Conservation (phyloP, 108 stramenopile genomes). For the Epithemia pelagica region DNA sequence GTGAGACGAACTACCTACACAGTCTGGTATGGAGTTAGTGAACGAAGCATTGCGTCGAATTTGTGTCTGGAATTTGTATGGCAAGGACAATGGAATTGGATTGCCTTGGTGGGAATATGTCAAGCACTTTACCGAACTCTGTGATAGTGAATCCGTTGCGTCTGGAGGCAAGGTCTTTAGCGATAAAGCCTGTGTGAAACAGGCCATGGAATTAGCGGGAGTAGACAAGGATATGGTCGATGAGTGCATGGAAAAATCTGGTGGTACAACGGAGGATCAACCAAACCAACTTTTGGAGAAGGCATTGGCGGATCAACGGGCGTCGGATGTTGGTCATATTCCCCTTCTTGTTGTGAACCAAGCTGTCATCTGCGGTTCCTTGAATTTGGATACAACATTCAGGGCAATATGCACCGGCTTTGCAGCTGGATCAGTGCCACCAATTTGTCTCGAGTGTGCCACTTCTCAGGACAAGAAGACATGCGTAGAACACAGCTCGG, state of each 20-base stretch:
- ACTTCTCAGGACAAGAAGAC: constrained; percentile 21
- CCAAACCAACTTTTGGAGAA: constrained; percentile 5
- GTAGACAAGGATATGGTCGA: constrained; percentile 60
- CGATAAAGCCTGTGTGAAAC: constrained; percentile 74
- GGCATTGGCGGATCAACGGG: constrained; percentile 47
- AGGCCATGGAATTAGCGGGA: constrained; percentile 49
- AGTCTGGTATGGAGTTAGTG: constrained; percentile 90
- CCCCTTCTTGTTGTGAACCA: constrained; percentile 85
- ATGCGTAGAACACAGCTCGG: constrained; percentile 40
- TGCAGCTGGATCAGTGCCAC: constrained; percentile 65
- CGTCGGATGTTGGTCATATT: constrained; percentile 64
- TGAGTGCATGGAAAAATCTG: constrained; percentile 76
- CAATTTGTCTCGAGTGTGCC: constrained; percentile 44
- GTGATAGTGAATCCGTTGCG: constrained; percentile 54
- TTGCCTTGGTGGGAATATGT: constrained; percentile 86
- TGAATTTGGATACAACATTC: constrained; percentile 64
- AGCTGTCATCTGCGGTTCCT: constrained; percentile 79
- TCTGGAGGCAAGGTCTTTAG: constrained; percentile 48
- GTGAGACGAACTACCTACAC: no score
- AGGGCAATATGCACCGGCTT: constrained; percentile 90
- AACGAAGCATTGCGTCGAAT: constrained; percentile 79
- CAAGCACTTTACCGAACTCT: constrained; percentile 56
- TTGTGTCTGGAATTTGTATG: constrained; percentile 88
- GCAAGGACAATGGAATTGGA: constrained; percentile 79
- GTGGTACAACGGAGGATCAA: constrained; percentile 55